Conservation (phyloP, 257 asterid species). For the Avicennia marina region DNA sequence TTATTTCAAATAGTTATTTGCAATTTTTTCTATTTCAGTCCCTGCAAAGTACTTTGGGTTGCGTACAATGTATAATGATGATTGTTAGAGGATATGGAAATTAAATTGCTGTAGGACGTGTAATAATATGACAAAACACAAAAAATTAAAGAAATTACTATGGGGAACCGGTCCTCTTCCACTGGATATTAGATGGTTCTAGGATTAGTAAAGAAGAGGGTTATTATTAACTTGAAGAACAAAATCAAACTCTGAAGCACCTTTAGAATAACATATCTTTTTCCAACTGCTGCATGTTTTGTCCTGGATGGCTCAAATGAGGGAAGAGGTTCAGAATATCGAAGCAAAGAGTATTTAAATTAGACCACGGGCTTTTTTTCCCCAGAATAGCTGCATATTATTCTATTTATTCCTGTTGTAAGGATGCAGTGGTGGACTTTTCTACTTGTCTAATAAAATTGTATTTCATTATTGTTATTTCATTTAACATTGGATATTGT, state of each 20-base stretch:
- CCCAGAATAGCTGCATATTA: neutral
- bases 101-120: no score
- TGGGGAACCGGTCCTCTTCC: no score
- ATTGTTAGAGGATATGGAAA: no score
- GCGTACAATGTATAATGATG: no score
- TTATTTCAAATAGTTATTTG: no score
- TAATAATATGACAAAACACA: no score
- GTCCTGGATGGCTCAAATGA: neutral
- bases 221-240: neutral
- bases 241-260: neutral
- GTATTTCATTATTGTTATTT: neutral
- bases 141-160: no score
- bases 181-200: no score
- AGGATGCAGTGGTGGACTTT: neutral
- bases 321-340: neutral
- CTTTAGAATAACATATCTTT: neutral
- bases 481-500: neutral
- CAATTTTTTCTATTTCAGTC: no score
- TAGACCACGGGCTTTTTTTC: neutral
- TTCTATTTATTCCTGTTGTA: neutral
- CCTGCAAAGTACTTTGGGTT: no score
- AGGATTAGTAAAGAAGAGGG: no score
- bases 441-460: neutral
- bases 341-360: neutral
- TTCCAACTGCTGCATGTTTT: neutral